Evolutionary conservation across 768 basidiomycete genomes (phyloP).

Genomic region (Phylloporus arenicola): DNA sequence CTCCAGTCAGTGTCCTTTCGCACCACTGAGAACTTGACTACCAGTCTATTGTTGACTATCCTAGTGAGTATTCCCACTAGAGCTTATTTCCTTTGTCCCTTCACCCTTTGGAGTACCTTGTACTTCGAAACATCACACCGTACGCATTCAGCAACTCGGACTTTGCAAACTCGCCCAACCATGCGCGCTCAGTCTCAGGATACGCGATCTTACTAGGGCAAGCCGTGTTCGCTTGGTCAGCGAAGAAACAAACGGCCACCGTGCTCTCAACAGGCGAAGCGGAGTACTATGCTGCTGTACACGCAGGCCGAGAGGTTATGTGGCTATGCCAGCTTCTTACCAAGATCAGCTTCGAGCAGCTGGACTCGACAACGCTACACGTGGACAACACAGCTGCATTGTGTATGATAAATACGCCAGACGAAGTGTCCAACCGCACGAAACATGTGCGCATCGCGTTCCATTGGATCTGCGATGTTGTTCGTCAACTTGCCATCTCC

Average conservation of each 20-base stretch:
- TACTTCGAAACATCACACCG: not conserved
- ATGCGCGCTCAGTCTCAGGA: conserved; percentile 14
- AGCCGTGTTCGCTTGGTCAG: conserved; percentile 27
- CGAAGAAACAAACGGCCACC: conserved; percentile 35
- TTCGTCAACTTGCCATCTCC: not conserved
- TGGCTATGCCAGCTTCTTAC: conserved; percentile 29
- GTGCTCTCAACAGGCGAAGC: conserved; percentile 39
- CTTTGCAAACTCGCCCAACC: conserved; percentile 7
- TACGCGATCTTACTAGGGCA: conserved; percentile 21
- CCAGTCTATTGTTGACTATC: no score
- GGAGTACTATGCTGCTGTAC: conserved; percentile 37
- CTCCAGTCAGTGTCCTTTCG: no score
- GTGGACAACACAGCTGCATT: not conserved
- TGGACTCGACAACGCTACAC: not conserved
- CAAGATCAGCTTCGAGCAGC: conserved; percentile 7
- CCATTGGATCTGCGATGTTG: not conserved
- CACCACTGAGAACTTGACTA: no score
- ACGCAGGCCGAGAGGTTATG: conserved; percentile 31
- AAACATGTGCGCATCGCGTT: not conserved
- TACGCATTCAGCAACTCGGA: not conserved
- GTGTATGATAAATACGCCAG: not conserved
- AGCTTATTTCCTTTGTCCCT: no score
- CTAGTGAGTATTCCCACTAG: no score
- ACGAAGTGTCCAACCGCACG: not conserved
- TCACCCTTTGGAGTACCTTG: no score